phyloP scores from a whole-genome alignment of 768 basidiomycete species.

The Mrakia blollopis region DNA sequence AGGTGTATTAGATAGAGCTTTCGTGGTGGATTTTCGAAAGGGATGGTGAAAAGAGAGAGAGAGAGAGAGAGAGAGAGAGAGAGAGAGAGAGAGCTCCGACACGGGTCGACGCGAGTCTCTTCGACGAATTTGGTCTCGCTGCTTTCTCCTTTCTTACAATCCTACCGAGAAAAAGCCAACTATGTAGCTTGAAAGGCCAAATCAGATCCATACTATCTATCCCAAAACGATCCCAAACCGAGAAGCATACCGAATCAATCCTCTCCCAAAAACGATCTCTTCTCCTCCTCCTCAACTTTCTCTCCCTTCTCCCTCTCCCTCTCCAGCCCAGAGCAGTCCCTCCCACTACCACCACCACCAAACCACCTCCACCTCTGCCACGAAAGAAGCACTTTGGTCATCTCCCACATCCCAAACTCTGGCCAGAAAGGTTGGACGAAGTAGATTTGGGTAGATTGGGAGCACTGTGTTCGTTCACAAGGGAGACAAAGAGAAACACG shows the following conservation, averaged over 20 bases:
- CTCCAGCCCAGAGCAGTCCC: not conserved
- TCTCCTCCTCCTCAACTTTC: slow-evolving; percentile 14
- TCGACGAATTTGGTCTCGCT: too few relatives aligned
- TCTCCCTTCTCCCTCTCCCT: slow-evolving; percentile 27
- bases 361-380: slow-evolving; percentile 63
- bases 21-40: not conserved
- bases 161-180: too few relatives aligned
- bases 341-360: slow-evolving; percentile 19
- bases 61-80: not conserved
- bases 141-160: too few relatives aligned
- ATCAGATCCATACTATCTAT: too few relatives aligned
- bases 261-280: not conserved
- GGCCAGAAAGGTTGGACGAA: slow-evolving; percentile 87
- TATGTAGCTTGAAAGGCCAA: too few relatives aligned
- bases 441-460: slow-evolving; percentile 78
- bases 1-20: too few relatives aligned
- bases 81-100: too few relatives aligned
- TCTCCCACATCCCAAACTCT: slow-evolving; percentile 77
- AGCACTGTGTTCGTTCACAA: not conserved
- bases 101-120: not conserved
- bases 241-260: not conserved
- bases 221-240: too few relatives aligned
- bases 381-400: slow-evolving; percentile 79
- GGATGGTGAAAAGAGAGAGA: not conserved
- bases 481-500: not conserved